Conservation (phyloP, 768 basidiomycete species). For the Mycena galopus region DNA sequence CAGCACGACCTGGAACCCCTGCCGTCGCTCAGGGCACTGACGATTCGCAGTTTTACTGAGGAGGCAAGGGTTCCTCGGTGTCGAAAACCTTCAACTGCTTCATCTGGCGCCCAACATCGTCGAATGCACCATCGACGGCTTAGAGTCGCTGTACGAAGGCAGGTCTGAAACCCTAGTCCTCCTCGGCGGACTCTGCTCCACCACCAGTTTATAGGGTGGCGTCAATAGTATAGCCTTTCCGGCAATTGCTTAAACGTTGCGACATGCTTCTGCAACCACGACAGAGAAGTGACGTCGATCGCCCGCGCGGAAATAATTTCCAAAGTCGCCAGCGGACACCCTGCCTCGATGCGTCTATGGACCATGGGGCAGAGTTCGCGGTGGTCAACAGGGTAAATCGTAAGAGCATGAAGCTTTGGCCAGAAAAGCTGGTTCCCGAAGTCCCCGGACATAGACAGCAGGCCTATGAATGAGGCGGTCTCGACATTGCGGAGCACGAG, state of each 20-base stretch:
- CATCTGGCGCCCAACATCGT: background rate
- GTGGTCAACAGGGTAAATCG: background rate
- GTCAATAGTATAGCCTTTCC: background rate
- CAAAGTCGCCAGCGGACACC: background rate
- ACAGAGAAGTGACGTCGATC: background rate
- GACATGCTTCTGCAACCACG: conserved; percentile 8
- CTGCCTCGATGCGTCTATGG: background rate
- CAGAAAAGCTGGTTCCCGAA: too few relatives aligned
- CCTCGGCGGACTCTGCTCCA: too few relatives aligned
- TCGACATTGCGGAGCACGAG: background rate
- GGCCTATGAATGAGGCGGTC: background rate
- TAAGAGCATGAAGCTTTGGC: background rate
- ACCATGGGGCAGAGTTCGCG: conserved; percentile 12
- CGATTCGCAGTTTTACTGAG: background rate
- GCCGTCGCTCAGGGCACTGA: background rate
- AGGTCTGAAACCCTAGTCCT: too few relatives aligned
- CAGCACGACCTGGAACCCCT: background rate
- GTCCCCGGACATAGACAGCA: conserved; percentile 6
- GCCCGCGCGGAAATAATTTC: background rate
- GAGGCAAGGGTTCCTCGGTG: background rate
- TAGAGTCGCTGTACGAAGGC: too few relatives aligned
- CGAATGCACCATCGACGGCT: background rate
- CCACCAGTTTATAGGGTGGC: background rate
- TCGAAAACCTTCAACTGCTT: background rate
- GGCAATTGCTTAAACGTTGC: conserved; percentile 1